These are phyloP conservation scores for Brassica napus DNA, from an alignment of 345 rosid species.

Conservation along the genomic window Da-Ae NC_063436.1:25256001-25256500, in stretches of 20 bases:
- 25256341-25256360: conserved; percentile 4
- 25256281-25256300: neutral
- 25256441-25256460: conserved; percentile 4
- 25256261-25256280: neutral
- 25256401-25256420: neutral
- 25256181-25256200: no score
- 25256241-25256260: neutral
- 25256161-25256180: no score
- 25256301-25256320: neutral
- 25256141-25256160: no score
- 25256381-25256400: neutral
- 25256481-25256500: no score
- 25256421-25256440: conserved; percentile 19
- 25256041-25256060: no score
- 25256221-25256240: neutral
- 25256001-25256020: no score
- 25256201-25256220: no score
- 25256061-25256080: no score
- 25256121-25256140: no score
- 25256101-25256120: no score
- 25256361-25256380: neutral
- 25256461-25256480: neutral
- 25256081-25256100: no score
- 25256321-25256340: neutral
- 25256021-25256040: no score